phyloP scores from a whole-genome alignment of 2,329 filamentous ascomycete species.

The Aspergillus phoenicis region DNA sequence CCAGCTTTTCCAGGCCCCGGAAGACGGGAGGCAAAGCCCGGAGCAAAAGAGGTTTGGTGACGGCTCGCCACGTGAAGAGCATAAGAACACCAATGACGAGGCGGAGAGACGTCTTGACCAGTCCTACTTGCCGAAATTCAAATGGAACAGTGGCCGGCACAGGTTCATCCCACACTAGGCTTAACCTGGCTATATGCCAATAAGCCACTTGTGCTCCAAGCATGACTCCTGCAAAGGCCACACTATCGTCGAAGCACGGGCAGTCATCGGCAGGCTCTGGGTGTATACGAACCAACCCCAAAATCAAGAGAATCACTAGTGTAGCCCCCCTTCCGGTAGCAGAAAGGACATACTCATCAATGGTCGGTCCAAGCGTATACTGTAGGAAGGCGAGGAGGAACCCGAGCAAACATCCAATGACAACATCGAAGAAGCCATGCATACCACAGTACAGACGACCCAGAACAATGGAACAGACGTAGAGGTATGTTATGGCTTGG shows the following conservation, averaged over 20 bases:
- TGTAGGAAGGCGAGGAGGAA: constrained; percentile 62
- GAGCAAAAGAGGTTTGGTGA: constrained; percentile 82
- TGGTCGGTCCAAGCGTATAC: constrained; percentile 56
- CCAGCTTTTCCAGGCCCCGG: constrained; percentile 76
- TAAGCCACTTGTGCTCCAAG: constrained; percentile 80
- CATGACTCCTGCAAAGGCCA: constrained; percentile 87
- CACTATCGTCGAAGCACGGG: constrained; percentile 94
- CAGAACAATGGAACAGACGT: constrained; percentile 84
- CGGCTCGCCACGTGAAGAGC: constrained; percentile 86
- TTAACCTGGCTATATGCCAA: constrained; percentile 74
- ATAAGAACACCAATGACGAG: constrained; percentile 78
- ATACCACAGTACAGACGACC: constrained; percentile 96
- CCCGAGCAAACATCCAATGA: constrained; percentile 77
- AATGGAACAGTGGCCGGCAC: constrained; percentile 66
- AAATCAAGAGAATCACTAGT: constrained; percentile 65
- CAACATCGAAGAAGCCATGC: constrained; percentile 94
- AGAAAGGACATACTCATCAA: constrained; percentile 72
- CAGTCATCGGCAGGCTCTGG: constrained; percentile 96
- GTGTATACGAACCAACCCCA: constrained; percentile 81
- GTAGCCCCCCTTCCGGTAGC: constrained; percentile 67
- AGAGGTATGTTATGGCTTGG: constrained; percentile 75
- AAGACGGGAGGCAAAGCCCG: constrained; percentile 81
- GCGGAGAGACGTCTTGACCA: constrained; percentile 64
- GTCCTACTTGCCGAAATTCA: constrained; percentile 66
- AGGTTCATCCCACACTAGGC: constrained; percentile 55